phyloP scores from a whole-genome alignment of 2,329 filamentous ascomycete species.

The Hypoxylon sp. region DNA sequence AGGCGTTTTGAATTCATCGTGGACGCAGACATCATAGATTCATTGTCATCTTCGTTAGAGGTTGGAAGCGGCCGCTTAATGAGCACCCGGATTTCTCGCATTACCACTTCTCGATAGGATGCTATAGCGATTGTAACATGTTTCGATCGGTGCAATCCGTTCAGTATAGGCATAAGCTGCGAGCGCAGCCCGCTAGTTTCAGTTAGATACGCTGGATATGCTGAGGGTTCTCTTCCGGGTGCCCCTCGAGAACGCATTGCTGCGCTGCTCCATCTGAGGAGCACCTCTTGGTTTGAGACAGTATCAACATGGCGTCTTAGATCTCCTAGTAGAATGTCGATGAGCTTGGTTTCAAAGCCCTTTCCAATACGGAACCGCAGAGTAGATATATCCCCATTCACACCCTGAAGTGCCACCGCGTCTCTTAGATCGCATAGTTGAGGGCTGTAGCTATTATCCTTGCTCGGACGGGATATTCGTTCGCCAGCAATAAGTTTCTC shows the following conservation, averaged over 20 bases:
- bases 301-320: constrained; percentile 80
- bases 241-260: constrained; percentile 75
- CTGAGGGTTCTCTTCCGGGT: constrained; percentile 71
- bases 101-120: constrained; percentile 81
- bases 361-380: constrained; percentile 85
- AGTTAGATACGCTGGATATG: constrained; percentile 80
- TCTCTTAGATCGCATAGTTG: constrained; percentile 74
- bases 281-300: constrained; percentile 74
- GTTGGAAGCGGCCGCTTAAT: constrained; percentile 88
- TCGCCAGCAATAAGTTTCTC: constrained; percentile 84
- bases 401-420: constrained; percentile 80
- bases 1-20: constrained; percentile 74
- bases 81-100: constrained; percentile 85
- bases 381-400: constrained; percentile 78
- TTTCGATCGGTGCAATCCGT: constrained; percentile 81
- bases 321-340: constrained; percentile 80
- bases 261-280: constrained; percentile 85
- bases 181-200: constrained; percentile 75
- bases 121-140: constrained; percentile 83
- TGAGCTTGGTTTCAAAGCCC: constrained; percentile 83
- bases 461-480: constrained; percentile 49
- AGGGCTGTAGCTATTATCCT: constrained; percentile 44
- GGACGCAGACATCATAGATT: constrained; percentile 86
- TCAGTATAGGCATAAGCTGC: constrained; percentile 74
- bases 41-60: constrained; percentile 91